A percentile compares a stretch with the other conserved stretches of the same genome.
Conservation (phyloP, 805 yeast species). For the Candida namnaoensis region DNA sequence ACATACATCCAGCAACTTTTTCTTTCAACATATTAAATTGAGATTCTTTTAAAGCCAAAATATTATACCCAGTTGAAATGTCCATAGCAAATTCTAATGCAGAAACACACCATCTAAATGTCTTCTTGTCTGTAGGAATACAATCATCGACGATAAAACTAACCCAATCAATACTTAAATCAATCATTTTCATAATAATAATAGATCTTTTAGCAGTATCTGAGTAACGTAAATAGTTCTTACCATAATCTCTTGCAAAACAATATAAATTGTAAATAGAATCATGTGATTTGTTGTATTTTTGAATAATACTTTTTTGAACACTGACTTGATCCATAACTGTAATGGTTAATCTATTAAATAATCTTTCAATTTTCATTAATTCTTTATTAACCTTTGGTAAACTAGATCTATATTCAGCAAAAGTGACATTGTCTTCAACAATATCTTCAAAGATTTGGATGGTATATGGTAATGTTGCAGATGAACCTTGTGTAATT, state of each 20-base stretch:
- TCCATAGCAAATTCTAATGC: constrained; percentile 96
- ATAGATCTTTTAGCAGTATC: constrained; percentile 60
- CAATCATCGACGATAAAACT: constrained; percentile 92
- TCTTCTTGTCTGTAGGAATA: constrained; percentile 81
- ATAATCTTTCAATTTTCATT: constrained; percentile 52
- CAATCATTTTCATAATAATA: constrained; percentile 63
- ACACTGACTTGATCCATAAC: constrained; percentile 54
- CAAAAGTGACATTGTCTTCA: constrained; percentile 43
- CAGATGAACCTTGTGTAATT: constrained; percentile 62
- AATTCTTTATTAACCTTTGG: constrained; percentile 68
- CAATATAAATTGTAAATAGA: constrained; percentile 65
- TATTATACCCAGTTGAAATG: constrained; percentile 85
- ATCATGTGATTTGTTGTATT: constrained; percentile 62
- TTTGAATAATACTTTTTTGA: constrained; percentile 43
- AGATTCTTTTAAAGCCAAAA: constrained; percentile 67
- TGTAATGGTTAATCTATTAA: constrained; percentile 57
- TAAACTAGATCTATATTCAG: constrained; percentile 63
- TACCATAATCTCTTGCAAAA: constrained; percentile 76
- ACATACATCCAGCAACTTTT: constrained; percentile 92
- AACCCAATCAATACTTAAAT: constrained; percentile 83
- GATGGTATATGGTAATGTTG: constrained; percentile 45
- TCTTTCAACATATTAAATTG: constrained; percentile 65
- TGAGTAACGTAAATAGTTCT: constrained; percentile 55
- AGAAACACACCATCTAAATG: constrained; percentile 93
- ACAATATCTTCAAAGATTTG: constrained; percentile 49